Base-by-base conservation (phyloP, 1,139 yeast genomes). In the Zhuliangozyma blackwelliae region DNA sequence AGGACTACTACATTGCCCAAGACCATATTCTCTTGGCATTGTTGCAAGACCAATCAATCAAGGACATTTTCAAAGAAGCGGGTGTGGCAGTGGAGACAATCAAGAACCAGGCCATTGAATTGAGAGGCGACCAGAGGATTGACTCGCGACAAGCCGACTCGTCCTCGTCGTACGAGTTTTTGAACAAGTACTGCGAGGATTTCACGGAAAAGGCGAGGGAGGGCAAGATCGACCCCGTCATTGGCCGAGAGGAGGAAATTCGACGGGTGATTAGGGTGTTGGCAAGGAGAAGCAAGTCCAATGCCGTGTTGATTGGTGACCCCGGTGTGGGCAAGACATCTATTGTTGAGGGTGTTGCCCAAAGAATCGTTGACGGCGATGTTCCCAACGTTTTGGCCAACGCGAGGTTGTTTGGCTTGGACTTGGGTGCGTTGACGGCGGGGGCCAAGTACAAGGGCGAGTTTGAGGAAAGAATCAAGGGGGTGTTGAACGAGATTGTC, bases 261-360 rank as follows among this genome's bases (percentile, higher is more conserved):
- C 78, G 98, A 64, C 75, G 97, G 49, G 89, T 96, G 30, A 90
- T 92, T 44, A 77, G 97, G 45, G 96, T 94, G 5, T 72, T 92
- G 45, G 92, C 98, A 12, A 82, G 98, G 68, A 80, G 98, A 65
- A 86, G 96, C 26, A 92, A 92, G 65, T 89, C 97, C 4, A 94
- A 94, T 56, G 96, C 98, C 10, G 92, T 95, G 48, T 69, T 92
- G 47, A 88, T 92, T 54, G 99, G 99, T 72, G 97, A 92, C 55
- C 96, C 98, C 26, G 99, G 99, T 77, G 97, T 92, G 37, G 99
- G 99, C 72, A 92, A 92, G 66, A 94, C 98, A 28, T 86, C 96
- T 16, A 90, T 92, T 52, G 96, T 90, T 35, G 99, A 92, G 68
- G 98, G 98, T 49, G 97, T 92, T 40, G 97, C 98, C 11, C 97